Base-by-base conservation (phyloP, 1,139 yeast genomes). In the Zygosaccharomyces sapae region DNA sequence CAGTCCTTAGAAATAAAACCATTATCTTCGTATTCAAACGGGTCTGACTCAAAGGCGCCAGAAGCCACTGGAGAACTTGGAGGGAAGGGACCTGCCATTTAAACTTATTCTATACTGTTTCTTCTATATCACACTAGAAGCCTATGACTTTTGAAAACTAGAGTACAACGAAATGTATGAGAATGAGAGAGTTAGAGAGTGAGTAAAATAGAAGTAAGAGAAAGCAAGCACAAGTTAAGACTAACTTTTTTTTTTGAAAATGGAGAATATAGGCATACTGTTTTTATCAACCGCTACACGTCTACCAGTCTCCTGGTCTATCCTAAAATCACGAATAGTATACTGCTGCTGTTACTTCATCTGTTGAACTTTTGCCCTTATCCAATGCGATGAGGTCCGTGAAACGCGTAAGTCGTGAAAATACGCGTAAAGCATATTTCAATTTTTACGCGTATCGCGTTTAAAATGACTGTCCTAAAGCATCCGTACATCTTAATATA, bases 31-130 rank as follows among this genome's bases (percentile, higher is more conserved):
- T 13, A 38, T 29, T 38, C 41, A 13, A 38, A 18, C 8, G 27
- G 33, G 13, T 38, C 34, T 13, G 41, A 29, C 20, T 38, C 41
- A 33, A 27, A 10, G 10, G 34, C 12, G 13, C 25, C 24, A 19
- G 18, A 41, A 33, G 35, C 40, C 6, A 79, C 71, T 1, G 86
- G 86, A 27, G 86, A 81, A 24, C 86, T 80, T 18, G 86, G 86
- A 9, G 84, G 85, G 62, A 79, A 80, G 59, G 74, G 80, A 42
- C 64, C 62, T 13, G 43, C 33, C 57, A 55, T 55, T 9, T n/a
- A 29, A 16, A 12, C 5, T 13, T 37, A 24, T n/a, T 5, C 12
- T 27, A 16, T 38, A 8, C 34, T 38, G n/a, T 38, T 30, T 22
- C 16, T 20, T 19, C 16, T 18, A 16, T 4, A n/a, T 5, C 8